Percentiles rank a stretch among this genome's conserved stretches.
phyloP scores from a whole-genome alignment of 2,329 filamentous ascomycete species.

The Penicillium sp. region DNA sequence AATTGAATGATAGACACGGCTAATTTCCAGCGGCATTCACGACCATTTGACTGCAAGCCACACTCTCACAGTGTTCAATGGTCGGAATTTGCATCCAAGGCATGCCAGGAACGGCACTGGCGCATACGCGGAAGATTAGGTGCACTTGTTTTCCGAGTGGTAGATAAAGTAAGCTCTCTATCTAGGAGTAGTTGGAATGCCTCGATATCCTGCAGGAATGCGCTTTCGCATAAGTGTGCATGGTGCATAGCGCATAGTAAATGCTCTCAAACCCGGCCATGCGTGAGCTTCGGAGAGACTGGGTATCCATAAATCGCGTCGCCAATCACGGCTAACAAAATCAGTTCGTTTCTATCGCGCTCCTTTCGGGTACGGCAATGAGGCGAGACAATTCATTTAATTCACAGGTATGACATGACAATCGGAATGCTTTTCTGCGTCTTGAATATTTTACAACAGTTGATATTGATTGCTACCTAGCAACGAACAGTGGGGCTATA shows the following conservation, averaged over 20 bases:
- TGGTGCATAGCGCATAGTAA: neutral
- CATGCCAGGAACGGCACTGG: slow-evolving; percentile 20
- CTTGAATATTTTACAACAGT: neutral
- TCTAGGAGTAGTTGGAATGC: neutral
- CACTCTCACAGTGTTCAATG: slow-evolving; percentile 2
- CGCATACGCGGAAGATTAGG: neutral
- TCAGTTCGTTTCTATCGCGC: slow-evolving; percentile 9
- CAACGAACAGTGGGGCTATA: neutral
- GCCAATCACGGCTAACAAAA: slow-evolving; percentile 15
- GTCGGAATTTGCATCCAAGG: slow-evolving; percentile 6
- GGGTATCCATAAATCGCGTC: slow-evolving; percentile 11
- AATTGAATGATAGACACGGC: slow-evolving; percentile 20
- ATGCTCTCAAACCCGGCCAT: slow-evolving; percentile 11
- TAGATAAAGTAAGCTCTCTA: neutral
- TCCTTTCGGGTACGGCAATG: slow-evolving; percentile 8
- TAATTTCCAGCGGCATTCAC: slow-evolving; percentile 20
- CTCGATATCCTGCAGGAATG: slow-evolving; percentile 10
- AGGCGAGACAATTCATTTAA: slow-evolving; percentile 4
- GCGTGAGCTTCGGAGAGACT: slow-evolving; percentile 12
- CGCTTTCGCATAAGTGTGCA: slow-evolving; percentile 1
- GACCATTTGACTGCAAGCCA: slow-evolving; percentile 10
- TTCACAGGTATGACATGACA: neutral
- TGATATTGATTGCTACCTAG: neutral
- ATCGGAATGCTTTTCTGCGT: neutral
- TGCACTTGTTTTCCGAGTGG: neutral